phyloP scores from a whole-genome alignment of 371 early-diverging fungal genomes.

The Coemansia sp. region DNA sequence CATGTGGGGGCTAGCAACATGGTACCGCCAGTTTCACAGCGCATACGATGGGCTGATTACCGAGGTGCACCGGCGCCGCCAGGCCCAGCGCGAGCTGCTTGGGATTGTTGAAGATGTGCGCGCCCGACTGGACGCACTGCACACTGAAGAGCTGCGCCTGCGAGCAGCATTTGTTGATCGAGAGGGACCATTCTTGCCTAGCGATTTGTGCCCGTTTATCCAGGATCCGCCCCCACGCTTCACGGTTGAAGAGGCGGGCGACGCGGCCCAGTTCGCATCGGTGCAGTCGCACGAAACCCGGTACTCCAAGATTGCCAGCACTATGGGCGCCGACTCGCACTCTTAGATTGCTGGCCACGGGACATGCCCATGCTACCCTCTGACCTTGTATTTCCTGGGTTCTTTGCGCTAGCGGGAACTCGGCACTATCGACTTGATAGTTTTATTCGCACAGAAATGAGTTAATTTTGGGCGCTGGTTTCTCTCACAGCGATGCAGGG shows the following conservation, averaged over 20 bases:
- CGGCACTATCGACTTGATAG: too few relatives aligned
- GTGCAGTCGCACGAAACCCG: constrained; percentile 48
- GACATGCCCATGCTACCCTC: too few relatives aligned
- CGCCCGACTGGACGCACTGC: constrained; percentile 27
- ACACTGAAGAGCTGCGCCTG: constrained; percentile 30
- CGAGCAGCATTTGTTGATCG: constrained; percentile 35
- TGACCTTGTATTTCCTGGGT: too few relatives aligned
- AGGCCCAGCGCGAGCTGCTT: constrained; percentile 30
- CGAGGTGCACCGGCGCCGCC: constrained; percentile 45
- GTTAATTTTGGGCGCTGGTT: too few relatives aligned
- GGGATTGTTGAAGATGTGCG: constrained; percentile 44
- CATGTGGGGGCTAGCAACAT: constrained; percentile 43
- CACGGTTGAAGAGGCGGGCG: constrained; percentile 37
- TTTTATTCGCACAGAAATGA: too few relatives aligned
- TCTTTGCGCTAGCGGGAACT: too few relatives aligned
- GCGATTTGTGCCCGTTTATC: constrained; percentile 50
- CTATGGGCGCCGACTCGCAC: constrained; percentile 9
- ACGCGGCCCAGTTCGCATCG: constrained; percentile 30
- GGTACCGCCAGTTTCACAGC: constrained; percentile 47
- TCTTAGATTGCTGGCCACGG: too few relatives aligned
- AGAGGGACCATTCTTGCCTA: constrained; percentile 42
- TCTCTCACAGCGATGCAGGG: not conserved
- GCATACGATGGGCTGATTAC: constrained; percentile 42
- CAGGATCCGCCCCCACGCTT: constrained; percentile 46
- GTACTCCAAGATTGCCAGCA: constrained; percentile 19